These are phyloP conservation scores for Blumeriella jaapii DNA, from an alignment of 2,329 filamentous ascomycete genomes.

Conservation along the genomic window DNA sequence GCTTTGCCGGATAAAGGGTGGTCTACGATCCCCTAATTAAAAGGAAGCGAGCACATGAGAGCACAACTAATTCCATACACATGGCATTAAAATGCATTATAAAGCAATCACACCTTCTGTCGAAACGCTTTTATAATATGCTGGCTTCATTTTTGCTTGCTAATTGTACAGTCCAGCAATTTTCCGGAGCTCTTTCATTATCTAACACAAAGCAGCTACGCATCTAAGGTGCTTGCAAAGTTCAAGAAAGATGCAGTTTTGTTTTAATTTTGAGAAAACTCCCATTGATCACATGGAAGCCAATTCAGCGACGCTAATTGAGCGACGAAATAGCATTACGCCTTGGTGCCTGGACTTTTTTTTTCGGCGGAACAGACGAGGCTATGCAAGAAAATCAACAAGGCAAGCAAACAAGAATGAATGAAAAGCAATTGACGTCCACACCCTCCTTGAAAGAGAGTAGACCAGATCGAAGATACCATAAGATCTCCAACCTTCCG, in stretches of 20 bases:
- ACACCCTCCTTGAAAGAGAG: constrained; percentile 14
- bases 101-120: no score
- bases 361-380: constrained; percentile 6
- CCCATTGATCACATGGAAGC: constrained; percentile 1
- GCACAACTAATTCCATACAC: no score
- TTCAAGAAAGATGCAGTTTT: no score
- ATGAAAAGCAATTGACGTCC: constrained; percentile 16
- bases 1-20: no score
- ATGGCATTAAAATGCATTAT: no score
- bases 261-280: background rate
- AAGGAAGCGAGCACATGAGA: no score
- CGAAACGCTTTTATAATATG: constrained; percentile 1
- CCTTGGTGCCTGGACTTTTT: constrained; percentile 2
- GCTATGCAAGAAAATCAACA: constrained; percentile 23
- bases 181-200: constrained; percentile 1
- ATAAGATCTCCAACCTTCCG: constrained; percentile 26
- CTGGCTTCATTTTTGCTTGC: constrained; percentile 5
- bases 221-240: background rate
- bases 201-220: constrained; percentile 1
- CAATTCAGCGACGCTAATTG: background rate
- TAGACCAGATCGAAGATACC: constrained; percentile 15
- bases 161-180: constrained; percentile 7
- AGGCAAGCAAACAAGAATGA: constrained; percentile 20
- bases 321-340: background rate
- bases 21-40: no score